Evolutionary conservation across 2,329 filamentous ascomycete genomes (phyloP).

Genomic region (Penicillium decumbens): DNA sequence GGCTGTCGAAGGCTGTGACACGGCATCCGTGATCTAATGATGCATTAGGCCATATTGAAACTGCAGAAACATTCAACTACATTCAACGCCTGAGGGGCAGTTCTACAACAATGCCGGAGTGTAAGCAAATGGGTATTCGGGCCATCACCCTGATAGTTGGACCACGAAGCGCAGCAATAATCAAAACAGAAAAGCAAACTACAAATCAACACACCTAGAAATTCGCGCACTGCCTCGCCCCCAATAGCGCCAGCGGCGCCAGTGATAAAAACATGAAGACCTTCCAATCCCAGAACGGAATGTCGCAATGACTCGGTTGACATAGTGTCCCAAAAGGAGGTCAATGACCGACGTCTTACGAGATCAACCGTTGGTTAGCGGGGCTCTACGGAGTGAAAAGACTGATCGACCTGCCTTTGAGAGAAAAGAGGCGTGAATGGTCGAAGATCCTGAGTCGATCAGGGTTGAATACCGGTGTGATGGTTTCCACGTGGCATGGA

Average conservation of each 20-base stretch:
- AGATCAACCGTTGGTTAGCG: not conserved
- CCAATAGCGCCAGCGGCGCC: slow-evolving; percentile 53
- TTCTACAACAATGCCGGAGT: not conserved
- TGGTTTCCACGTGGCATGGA: not conserved
- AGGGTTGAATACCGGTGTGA: not conserved
- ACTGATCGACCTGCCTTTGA: not conserved
- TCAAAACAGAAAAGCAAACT: not conserved
- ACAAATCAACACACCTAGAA: slow-evolving; percentile 36
- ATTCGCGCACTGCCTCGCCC: slow-evolving; percentile 48
- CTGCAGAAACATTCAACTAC: not conserved
- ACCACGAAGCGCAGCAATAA: not conserved
- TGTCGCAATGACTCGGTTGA: not conserved
- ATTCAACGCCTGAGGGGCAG: not conserved
- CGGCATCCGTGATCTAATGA: slow-evolving; percentile 42
- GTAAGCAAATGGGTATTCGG: not conserved
- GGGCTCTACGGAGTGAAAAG: not conserved
- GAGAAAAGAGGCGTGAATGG: not conserved
- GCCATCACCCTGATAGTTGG: not conserved
- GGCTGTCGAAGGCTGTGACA: slow-evolving; percentile 51
- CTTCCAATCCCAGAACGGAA: slow-evolving; percentile 48
- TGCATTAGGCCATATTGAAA: not conserved
- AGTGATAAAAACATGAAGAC: slow-evolving; percentile 52
- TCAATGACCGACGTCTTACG: not conserved
- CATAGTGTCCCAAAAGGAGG: not conserved
- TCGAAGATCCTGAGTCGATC: not conserved